A percentile compares a stretch with the other conserved stretches of the same genome.
Evolutionary conservation across 225 moss, liverwort and hornwort species (phyloP).

Genomic region (Rhytidiadelphus loreus): DNA sequence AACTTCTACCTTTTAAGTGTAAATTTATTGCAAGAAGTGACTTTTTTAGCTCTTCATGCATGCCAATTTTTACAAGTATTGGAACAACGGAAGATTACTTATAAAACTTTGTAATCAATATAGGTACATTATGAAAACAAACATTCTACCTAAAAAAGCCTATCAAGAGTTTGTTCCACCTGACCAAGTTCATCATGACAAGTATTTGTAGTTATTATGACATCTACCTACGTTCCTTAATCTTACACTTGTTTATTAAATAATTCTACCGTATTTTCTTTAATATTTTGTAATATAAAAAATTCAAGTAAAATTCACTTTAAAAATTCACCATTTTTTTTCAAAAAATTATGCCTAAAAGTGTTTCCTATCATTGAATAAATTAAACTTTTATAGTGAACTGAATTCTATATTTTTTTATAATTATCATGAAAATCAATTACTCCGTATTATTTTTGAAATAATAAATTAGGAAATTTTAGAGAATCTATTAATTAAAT

Average conservation of each 20-base stretch:
- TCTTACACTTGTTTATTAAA: not conserved
- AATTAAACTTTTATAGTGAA: not conserved
- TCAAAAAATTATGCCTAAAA: not conserved
- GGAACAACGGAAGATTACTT: too few species aligned
- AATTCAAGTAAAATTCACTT: not conserved
- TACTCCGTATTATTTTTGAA: not conserved
- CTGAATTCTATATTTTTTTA: not conserved
- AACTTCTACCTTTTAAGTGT: too few species aligned
- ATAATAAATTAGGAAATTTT: too few species aligned
- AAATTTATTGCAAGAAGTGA: too few species aligned
- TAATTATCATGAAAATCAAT: not conserved
- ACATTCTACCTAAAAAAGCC: too few species aligned
- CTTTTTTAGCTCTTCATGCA: too few species aligned
- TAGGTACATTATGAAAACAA: too few species aligned
- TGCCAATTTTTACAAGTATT: too few species aligned
- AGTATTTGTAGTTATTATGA: too few species aligned
- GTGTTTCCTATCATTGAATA: not conserved
- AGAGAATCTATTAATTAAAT: not conserved
- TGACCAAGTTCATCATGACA: too few species aligned
- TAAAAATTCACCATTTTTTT: rapidly evolving
- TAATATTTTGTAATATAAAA: not conserved
- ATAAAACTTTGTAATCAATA: too few species aligned
- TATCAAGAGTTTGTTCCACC: too few species aligned
- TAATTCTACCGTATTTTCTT: not conserved
- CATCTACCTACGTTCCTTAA: not conserved